A percentile compares a stretch with the other conserved stretches of the same genome.
These are phyloP conservation scores for Fusarium armeniacum DNA, from an alignment of 2,329 filamentous ascomycete species.

Conservation along the genomic window DNA sequence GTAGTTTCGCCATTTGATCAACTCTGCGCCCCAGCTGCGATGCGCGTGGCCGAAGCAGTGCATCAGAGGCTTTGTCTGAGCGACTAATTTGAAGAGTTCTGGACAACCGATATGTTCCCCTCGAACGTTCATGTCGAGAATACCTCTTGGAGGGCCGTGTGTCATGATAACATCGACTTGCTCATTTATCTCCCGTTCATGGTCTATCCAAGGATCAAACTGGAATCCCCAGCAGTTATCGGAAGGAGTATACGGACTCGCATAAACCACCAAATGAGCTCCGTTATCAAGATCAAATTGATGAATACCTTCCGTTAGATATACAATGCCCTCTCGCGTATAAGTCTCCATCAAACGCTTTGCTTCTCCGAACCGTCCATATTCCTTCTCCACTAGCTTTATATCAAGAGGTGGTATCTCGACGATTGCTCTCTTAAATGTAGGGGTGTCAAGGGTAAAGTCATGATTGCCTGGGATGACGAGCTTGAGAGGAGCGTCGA, in stretches of 20 bases:
- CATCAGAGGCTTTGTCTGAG: slow-evolving; percentile 46
- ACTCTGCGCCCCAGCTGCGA: slow-evolving; percentile 55
- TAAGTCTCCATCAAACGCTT: slow-evolving; percentile 43
- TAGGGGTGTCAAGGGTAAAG: slow-evolving; percentile 56
- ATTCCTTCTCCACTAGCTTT: slow-evolving; percentile 43
- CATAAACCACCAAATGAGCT: slow-evolving; percentile 59
- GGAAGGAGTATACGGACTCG: slow-evolving; percentile 61
- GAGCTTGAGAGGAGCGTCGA: slow-evolving; percentile 63
- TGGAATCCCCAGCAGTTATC: slow-evolving; percentile 59
- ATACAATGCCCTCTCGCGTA: slow-evolving; percentile 51
- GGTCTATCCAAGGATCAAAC: slow-evolving; percentile 50
- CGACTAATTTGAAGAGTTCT: slow-evolving; percentile 49
- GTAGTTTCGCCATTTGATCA: slow-evolving; percentile 61
- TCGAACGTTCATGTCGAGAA: slow-evolving; percentile 57
- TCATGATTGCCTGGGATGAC: slow-evolving; percentile 67
- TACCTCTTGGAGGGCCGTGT: slow-evolving; percentile 55
- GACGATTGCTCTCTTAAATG: slow-evolving; percentile 51
- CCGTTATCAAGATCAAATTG: slow-evolving; percentile 59
- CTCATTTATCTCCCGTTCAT: slow-evolving; percentile 43
- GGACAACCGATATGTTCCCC: slow-evolving; percentile 50
- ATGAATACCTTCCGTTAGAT: slow-evolving; percentile 60
- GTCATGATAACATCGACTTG: slow-evolving; percentile 52
- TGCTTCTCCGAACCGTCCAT: slow-evolving; percentile 56
- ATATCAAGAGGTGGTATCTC: slow-evolving; percentile 1
- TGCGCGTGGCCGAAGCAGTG: slow-evolving; percentile 57